Conservation (phyloP, 768 basidiomycete genomes). For the Xanthoconium purpureum region DNA sequence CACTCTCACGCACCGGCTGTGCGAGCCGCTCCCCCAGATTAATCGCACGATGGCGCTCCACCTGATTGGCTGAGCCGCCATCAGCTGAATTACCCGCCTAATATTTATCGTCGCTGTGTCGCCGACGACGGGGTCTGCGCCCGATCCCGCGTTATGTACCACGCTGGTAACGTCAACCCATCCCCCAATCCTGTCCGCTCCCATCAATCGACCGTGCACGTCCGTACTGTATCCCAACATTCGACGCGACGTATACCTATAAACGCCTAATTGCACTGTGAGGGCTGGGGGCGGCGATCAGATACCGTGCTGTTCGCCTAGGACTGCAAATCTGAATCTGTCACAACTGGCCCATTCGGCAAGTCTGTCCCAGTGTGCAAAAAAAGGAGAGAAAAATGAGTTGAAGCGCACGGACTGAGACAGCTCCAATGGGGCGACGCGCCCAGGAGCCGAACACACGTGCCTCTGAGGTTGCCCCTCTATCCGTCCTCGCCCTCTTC, state of each 20-base stretch:
- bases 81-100: slow-evolving; percentile 12
- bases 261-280: slow-evolving; percentile 14
- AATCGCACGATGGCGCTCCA: slow-evolving; percentile 16
- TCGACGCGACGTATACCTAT: neutral
- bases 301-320: slow-evolving; percentile 3
- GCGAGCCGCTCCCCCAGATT: neutral
- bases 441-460: slow-evolving; percentile 16
- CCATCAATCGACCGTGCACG: neutral
- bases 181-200: neutral
- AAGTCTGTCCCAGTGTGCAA: slow-evolving; percentile 9
- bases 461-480: neutral
- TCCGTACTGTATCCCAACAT: neutral
- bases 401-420: slow-evolving; percentile 2
- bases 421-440: neutral
- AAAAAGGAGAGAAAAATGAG: neutral
- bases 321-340: neutral
- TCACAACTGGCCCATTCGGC: slow-evolving; percentile 20
- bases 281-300: neutral
- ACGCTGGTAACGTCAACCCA: slow-evolving; percentile 15
- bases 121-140: neutral
- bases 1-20: slow-evolving; percentile 31
- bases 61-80: slow-evolving; percentile 12
- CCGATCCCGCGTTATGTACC: neutral
- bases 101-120: neutral
- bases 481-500: neutral